Evolutionary conservation across 164 flowering plant species (phyloP).

Genomic region (Nymphaea colorata): DNA sequence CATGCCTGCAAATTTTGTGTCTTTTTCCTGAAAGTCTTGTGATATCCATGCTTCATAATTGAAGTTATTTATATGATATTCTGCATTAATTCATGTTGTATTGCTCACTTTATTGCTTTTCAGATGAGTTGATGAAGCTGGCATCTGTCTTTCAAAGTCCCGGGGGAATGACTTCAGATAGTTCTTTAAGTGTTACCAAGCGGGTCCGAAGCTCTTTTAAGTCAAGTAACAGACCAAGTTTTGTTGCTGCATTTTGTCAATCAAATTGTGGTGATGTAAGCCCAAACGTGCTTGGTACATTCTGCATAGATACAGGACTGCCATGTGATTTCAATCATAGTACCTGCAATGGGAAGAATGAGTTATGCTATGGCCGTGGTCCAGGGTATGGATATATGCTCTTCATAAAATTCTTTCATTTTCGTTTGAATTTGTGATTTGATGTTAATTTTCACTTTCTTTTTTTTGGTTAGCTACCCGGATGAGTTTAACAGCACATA

Average conservation of each 20-base stretch:
- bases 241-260: slow-evolving; percentile 96
- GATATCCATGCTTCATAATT: too few relatives aligned
- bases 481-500: slow-evolving; percentile 99
- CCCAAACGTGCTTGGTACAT: slow-evolving; percentile 95
- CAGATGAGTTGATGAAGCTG: slow-evolving; percentile 49
- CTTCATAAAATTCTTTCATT: neutral
- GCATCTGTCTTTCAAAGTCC: slow-evolving; percentile 74
- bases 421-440: neutral
- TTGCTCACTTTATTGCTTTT: neutral
- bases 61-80: too few relatives aligned
- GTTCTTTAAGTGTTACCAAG: slow-evolving; percentile 42
- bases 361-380: slow-evolving; percentile 94
- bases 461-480: slow-evolving; percentile 32
- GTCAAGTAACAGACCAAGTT: slow-evolving; percentile 54
- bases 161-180: slow-evolving; percentile 56
- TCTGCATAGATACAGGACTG: slow-evolving; percentile 83
- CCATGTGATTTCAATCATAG: slow-evolving; percentile 99
- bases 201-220: slow-evolving; percentile 64
- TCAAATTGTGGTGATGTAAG: slow-evolving; percentile 98
- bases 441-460: neutral
- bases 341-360: slow-evolving; percentile 94
- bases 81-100: slow-evolving; percentile 1
- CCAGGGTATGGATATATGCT: slow-evolving; percentile 55
- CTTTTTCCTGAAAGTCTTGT: too few relatives aligned
- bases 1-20: too few relatives aligned